Conservation (phyloP, 495 filamentous ascomycete genomes). For the Penicillium alfredii region DNA sequence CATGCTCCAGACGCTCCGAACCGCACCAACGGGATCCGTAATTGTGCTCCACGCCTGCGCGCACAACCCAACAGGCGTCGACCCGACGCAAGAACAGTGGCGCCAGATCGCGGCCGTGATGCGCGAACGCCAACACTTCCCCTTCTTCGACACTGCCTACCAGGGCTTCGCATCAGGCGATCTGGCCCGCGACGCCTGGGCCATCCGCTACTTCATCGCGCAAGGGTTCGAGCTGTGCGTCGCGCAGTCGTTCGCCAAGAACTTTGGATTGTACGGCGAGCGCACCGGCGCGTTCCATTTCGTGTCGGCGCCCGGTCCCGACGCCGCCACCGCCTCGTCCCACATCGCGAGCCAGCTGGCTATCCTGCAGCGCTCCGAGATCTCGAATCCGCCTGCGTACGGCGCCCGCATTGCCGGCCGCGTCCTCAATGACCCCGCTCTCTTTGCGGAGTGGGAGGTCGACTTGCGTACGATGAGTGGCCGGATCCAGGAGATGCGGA, state of each 20-base stretch:
- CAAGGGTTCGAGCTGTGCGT: conserved; percentile 94
- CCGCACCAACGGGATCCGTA: conserved; percentile 71
- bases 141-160: conserved; percentile 98
- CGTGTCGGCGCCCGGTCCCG: conserved; percentile 65
- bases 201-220: conserved; percentile 86
- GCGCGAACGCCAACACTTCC: conserved; percentile 74
- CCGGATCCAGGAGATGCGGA: conserved; percentile 85
- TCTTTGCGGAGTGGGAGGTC: conserved; percentile 93
- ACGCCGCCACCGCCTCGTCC: conserved; percentile 56
- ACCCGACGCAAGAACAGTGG: conserved; percentile 93
- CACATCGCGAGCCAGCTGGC: conserved; percentile 79
- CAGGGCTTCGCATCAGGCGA: conserved; percentile 96
- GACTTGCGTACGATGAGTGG: conserved; percentile 92
- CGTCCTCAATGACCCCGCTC: conserved; percentile 70
- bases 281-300: conserved; percentile 96
- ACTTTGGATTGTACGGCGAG: conserved; percentile 97
- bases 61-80: conserved; percentile 97
- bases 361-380: conserved; percentile 93
- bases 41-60: conserved; percentile 95
- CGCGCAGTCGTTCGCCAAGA: conserved; percentile 97
- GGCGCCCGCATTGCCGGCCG: conserved; percentile 80
- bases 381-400: conserved; percentile 92
- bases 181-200: conserved; percentile 77
- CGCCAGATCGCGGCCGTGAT: conserved; percentile 76
- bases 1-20: conserved; percentile 62